phyloP scores from a whole-genome alignment of 805 yeast species.

The Candida insectalens region DNA sequence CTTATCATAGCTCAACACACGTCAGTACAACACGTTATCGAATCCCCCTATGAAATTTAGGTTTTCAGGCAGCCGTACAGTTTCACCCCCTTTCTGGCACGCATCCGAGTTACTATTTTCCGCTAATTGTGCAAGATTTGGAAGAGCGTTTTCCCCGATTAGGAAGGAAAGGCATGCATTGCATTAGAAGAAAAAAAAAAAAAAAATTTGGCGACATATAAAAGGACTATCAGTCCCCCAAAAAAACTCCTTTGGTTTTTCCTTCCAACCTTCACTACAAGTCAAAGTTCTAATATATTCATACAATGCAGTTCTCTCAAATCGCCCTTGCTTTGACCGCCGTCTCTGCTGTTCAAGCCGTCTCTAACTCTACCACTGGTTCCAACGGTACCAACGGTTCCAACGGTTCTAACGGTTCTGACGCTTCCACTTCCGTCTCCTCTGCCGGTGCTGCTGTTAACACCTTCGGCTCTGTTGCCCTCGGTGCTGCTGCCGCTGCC shows the following conservation, averaged over 20 bases:
- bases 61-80: no score
- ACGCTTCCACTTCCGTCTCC: constrained; percentile 30
- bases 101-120: no score
- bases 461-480: constrained; percentile 56
- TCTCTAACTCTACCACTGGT: constrained; percentile 29
- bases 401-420: constrained; percentile 14
- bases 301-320: constrained; percentile 63
- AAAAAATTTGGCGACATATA: no score
- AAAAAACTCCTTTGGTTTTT: constrained; percentile 3
- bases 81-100: no score
- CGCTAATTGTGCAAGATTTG: no score
- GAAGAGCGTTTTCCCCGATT: no score
- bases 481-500: constrained; percentile 81
- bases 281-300: neutral
- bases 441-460: constrained; percentile 30
- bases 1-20: no score
- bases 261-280: constrained; percentile 1
- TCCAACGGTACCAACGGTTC: constrained; percentile 4
- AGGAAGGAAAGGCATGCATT: no score
- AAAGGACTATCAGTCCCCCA: no score
- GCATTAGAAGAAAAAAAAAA: no score
- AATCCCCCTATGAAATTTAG: no score
- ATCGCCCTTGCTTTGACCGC: constrained; percentile 63
- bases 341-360: constrained; percentile 60
- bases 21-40: no score